Evolutionary conservation across 2,329 filamentous ascomycete genomes (phyloP), one percentile per base, ranked within the genome.

Genomic region (Volutella citrinella): DNA sequence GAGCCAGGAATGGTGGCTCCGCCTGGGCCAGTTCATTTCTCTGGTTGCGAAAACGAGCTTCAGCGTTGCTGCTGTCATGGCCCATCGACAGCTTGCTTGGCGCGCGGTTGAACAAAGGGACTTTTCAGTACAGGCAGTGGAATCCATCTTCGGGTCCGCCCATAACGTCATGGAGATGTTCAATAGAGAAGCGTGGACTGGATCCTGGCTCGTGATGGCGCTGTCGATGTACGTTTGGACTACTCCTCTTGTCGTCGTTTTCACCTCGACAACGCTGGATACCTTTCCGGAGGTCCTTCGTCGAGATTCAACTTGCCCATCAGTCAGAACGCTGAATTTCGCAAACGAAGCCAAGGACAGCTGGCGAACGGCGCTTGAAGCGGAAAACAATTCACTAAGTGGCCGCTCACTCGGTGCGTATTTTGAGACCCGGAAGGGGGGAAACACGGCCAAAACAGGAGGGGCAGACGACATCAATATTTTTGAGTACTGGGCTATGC

Each of bases 171-270:
- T 28, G 0, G 45, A 49, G 18, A 26, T 51, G 2, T 45, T 51
- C 12, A 49, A 38, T 4, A 31, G 22, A 3, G 48, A 51, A 5
- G 48, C 45, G 3, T 51, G 45, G 45, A 35, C 26, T 1, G 49
- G 47, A 14, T 45, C 48, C 4, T 47, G 38, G 41, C 28, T 49
- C 5, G 41, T 47, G 2, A 51, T 51, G 45, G 40, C 43, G 21
- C 42, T 51, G 3, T 46, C 48, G 14, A 14, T 51, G 0, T 51
- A 45, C 5, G 33, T 51, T 32, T 51, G 43, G 48, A 19, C 46
- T 1, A 48, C 45, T 2, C 48, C 48, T 0, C 27, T 41, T 2
- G 41, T 51, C 4, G 38, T 51, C 6, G 51, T 51, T 10, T 33
- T 51, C 2, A 38, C 48, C 0, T 51, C 48, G 0, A 46, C 43